A percentile compares a stretch with the other conserved stretches of the same genome.
Conservation (phyloP, 768 basidiomycete genomes). For the Coprinopsis sp. region DNA sequence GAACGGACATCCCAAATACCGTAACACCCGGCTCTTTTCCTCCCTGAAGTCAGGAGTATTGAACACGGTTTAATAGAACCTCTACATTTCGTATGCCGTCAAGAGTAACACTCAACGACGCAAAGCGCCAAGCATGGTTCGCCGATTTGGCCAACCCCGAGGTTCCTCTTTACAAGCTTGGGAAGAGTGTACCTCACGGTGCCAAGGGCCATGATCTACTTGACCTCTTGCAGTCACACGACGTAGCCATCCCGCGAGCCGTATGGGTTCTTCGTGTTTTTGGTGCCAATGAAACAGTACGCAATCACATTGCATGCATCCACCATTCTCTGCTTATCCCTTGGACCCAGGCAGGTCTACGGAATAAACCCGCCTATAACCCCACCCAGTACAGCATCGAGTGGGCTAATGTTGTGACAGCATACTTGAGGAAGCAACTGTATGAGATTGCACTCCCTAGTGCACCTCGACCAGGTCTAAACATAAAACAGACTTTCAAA, state of each 20-base stretch:
- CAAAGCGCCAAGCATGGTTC: constrained; percentile 80
- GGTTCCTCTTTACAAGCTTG: constrained; percentile 75
- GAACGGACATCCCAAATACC: constrained; percentile 56
- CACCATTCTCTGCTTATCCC: neutral
- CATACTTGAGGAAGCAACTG: constrained; percentile 80
- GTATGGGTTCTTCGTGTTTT: constrained; percentile 87
- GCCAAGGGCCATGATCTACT: constrained; percentile 82
- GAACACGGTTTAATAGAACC: constrained; percentile 31
- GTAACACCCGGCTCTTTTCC: constrained; percentile 38
- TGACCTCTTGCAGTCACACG: constrained; percentile 70
- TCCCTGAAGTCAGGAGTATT: neutral
- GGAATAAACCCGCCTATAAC: constrained; percentile 76
- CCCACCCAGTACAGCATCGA: constrained; percentile 81
- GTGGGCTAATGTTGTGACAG: constrained; percentile 78
- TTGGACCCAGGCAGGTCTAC: constrained; percentile 55
- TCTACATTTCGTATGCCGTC: constrained; percentile 76
- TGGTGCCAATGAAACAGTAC: constrained; percentile 82
- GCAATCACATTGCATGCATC: constrained; percentile 5
- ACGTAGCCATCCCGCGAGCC: constrained; percentile 75
- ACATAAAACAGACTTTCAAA: constrained; percentile 83
- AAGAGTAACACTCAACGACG: constrained; percentile 76
- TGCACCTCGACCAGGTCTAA: constrained; percentile 68
- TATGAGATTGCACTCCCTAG: constrained; percentile 75
- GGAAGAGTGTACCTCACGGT: constrained; percentile 83
- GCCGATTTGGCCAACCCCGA: constrained; percentile 75